A percentile compares a stretch with the other conserved stretches of the same genome.
These are phyloP conservation scores for Pisolithus orientalis DNA, from an alignment of 768 basidiomycete genomes.

Conservation along the genomic window DNA sequence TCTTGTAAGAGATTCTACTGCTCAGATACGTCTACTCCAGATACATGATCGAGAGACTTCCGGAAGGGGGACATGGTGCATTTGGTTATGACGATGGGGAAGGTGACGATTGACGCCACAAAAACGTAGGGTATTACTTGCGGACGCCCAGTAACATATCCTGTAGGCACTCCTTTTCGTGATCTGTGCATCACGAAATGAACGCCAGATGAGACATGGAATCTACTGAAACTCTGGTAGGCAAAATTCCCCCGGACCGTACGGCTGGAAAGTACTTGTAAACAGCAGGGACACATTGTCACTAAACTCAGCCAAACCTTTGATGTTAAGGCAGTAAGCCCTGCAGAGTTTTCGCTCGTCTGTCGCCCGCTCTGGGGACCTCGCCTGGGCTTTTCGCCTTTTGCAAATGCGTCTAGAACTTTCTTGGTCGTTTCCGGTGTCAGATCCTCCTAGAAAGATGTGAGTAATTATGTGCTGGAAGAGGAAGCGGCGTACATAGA, in stretches of 20 bases:
- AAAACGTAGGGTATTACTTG: not conserved
- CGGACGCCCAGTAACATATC: too few relatives aligned
- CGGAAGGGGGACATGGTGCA: slow-evolving; percentile 68
- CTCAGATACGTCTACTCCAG: slow-evolving; percentile 29
- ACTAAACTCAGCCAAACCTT: slow-evolving; percentile 44
- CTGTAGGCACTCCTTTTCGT: not conserved
- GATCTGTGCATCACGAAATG: not conserved
- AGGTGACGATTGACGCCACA: slow-evolving; percentile 60
- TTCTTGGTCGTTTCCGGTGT: slow-evolving; percentile 72
- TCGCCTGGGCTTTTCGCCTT: slow-evolving; percentile 84
- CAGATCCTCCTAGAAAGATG: slow-evolving; percentile 64
- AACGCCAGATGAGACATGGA: not conserved
- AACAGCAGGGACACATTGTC: not conserved
- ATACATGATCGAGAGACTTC: slow-evolving; percentile 62
- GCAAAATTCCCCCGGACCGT: slow-evolving; percentile 90
- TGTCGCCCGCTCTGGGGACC: slow-evolving; percentile 86
- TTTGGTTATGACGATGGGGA: slow-evolving; percentile 76
- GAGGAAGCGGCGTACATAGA: slow-evolving; percentile 62
- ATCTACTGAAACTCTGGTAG: slow-evolving; percentile 74
- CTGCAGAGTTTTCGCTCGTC: slow-evolving; percentile 92
- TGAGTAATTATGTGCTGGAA: slow-evolving; percentile 6
- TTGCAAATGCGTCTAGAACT: slow-evolving; percentile 71
- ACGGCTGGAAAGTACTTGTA: slow-evolving; percentile 51
- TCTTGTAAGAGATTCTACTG: not conserved
- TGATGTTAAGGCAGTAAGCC: slow-evolving; percentile 69